Percentiles rank a stretch among this genome's conserved stretches.
Conservation (phyloP, 176 grass and related monocot species). For the Melocanna baccifera region DNA sequence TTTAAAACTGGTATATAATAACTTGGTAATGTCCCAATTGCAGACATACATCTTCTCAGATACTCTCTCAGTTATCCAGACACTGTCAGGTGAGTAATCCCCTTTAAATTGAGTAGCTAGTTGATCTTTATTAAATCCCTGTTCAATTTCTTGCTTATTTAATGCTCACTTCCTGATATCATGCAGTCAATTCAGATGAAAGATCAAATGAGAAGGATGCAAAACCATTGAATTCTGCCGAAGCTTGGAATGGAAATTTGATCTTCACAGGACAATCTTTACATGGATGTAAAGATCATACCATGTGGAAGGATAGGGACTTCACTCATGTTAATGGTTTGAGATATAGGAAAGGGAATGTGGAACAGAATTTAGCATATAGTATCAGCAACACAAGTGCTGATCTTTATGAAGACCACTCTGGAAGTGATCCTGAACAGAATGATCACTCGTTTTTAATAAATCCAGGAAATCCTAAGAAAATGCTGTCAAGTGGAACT, state of each 20-base stretch:
- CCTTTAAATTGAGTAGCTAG: neutral
- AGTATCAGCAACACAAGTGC: constrained; percentile 27
- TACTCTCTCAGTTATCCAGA: constrained; percentile 80
- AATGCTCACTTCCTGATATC: constrained; percentile 13
- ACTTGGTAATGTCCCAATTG: constrained; percentile 29
- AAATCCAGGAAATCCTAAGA: constrained; percentile 56
- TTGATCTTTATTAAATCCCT: constrained; percentile 16
- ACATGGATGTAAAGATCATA: constrained; percentile 36
- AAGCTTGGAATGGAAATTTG: constrained; percentile 46
- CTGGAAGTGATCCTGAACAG: constrained; percentile 68
- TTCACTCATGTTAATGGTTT: constrained; percentile 47
- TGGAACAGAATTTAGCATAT: constrained; percentile 25
- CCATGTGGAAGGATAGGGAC: constrained; percentile 27
- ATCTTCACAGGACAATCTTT: constrained; percentile 37
- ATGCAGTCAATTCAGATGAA: constrained; percentile 72
- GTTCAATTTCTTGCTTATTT: constrained; percentile 16
- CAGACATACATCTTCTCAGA: constrained; percentile 92
- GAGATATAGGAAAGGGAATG: constrained; percentile 60
- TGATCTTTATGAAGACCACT: constrained; percentile 52
- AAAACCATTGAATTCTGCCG: constrained; percentile 42
- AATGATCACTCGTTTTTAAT: constrained; percentile 51
- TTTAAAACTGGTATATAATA: constrained; percentile 5
- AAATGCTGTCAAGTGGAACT: constrained; percentile 30
- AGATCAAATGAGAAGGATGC: constrained; percentile 57
- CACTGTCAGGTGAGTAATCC: constrained; percentile 63